A percentile compares a stretch with the other conserved stretches of the same genome.
phyloP scores from a whole-genome alignment of 2,329 filamentous ascomycete species.

The Botrytis pseudocinerea region DNA sequence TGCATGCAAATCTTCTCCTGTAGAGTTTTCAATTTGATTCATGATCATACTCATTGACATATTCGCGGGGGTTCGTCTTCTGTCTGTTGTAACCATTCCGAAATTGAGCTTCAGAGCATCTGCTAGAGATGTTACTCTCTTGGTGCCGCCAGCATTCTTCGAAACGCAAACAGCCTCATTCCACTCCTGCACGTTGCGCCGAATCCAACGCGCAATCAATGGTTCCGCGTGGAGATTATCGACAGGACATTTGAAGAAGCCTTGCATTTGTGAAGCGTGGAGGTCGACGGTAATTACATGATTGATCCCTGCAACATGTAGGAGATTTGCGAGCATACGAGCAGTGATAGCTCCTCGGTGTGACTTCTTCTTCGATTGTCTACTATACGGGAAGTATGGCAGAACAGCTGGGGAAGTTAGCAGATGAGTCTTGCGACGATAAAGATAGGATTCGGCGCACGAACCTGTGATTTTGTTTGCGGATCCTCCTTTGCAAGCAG shows the following conservation, averaged over 20 bases:
- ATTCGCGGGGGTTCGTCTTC: conserved; percentile 60
- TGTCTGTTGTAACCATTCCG: conserved; percentile 88
- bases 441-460: conserved; percentile 33
- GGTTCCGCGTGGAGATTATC: conserved; percentile 97
- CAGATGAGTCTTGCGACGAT: not conserved
- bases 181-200: conserved; percentile 84
- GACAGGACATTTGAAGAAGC: conserved; percentile 96
- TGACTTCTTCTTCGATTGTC: conserved; percentile 98
- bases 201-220: conserved; percentile 93
- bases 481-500: conserved; percentile 95
- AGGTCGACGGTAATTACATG: conserved; percentile 98
- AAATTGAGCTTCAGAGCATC: conserved; percentile 97
- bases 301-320: conserved; percentile 90
- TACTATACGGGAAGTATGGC: conserved; percentile 98
- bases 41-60: conserved; percentile 81
- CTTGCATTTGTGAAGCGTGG: conserved; percentile 98
- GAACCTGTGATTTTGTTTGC: conserved; percentile 94
- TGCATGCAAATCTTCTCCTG: conserved; percentile 49
- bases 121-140: conserved; percentile 92
- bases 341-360: conserved; percentile 95
- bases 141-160: conserved; percentile 96
- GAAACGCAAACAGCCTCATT: conserved; percentile 91
- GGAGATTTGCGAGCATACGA: conserved; percentile 92
- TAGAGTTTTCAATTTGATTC: conserved; percentile 62
- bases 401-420: conserved; percentile 64